Conservation (phyloP, 805 yeast species). For the Clavispora santaluciae region DNA sequence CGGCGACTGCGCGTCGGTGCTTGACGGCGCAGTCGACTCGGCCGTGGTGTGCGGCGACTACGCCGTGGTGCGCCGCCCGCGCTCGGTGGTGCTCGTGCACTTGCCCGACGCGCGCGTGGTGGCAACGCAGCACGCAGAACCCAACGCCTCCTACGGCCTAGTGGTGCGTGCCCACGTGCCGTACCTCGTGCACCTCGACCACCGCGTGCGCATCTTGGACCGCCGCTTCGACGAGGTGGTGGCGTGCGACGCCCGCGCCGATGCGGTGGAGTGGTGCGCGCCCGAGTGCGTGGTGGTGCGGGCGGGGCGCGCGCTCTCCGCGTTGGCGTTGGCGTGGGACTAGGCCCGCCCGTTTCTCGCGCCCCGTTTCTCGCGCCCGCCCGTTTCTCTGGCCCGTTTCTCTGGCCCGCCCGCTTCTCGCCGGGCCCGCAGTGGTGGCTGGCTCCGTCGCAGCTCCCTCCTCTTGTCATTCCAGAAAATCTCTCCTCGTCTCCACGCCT, state of each 20-base stretch:
- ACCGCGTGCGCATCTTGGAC: slow-evolving; percentile 1
- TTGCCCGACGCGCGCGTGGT: not conserved
- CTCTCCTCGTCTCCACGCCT: not conserved
- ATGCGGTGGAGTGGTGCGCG: not conserved
- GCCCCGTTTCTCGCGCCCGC: no score
- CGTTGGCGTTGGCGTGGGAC: not conserved
- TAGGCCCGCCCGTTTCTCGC: no score
- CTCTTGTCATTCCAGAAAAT: not conserved
- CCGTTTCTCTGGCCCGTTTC: no score
- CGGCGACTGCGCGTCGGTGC: not conserved
- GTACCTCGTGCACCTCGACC: not conserved
- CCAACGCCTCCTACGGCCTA: not conserved
- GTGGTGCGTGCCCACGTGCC: not conserved
- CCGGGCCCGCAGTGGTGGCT: not conserved
- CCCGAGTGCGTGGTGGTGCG: not conserved
- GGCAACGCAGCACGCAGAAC: not conserved
- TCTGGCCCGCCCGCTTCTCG: no score
- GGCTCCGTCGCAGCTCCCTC: not conserved
- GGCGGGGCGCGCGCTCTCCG: not conserved
- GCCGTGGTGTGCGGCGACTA: not conserved
- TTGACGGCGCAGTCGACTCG: not conserved
- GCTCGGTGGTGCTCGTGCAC: not conserved
- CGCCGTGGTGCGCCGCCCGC: not conserved
- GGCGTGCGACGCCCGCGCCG: not conserved
- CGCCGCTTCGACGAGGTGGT: not conserved